phyloP scores from a whole-genome alignment of 176 grass and related monocot genomes.

The Otatea glauca region DNA sequence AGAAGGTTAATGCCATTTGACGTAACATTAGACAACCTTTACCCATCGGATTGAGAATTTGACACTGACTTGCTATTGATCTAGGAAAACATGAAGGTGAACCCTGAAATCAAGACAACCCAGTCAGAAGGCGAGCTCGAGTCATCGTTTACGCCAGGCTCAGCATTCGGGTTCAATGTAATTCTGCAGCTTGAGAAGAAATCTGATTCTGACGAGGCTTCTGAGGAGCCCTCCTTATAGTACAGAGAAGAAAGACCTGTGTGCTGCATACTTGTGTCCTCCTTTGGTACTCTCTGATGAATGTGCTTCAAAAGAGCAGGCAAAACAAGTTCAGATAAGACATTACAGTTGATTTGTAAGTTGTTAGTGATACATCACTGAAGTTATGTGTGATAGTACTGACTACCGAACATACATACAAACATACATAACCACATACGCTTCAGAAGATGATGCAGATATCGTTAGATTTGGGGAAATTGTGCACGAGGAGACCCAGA shows the following conservation, averaged over 20 bases:
- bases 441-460: slow-evolving; percentile 17
- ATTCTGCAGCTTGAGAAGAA: slow-evolving; percentile 53
- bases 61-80: slow-evolving; percentile 18
- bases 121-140: slow-evolving; percentile 65
- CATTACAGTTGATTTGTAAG: slow-evolving; percentile 11
- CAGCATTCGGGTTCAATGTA: slow-evolving; percentile 61
- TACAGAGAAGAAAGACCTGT: slow-evolving; percentile 20
- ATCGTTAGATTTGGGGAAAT: slow-evolving; percentile 25
- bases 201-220: slow-evolving; percentile 39
- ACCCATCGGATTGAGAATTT: background rate
- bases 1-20: slow-evolving; percentile 57
- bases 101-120: slow-evolving; percentile 59
- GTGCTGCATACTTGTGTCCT: background rate
- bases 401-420: slow-evolving; percentile 2
- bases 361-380: slow-evolving; percentile 38
- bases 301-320: slow-evolving; percentile 28
- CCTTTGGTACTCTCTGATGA: slow-evolving; percentile 12
- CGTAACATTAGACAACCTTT: background rate
- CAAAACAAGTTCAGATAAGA: background rate
- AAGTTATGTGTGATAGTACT: slow-evolving; percentile 31
- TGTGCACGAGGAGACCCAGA: slow-evolving; percentile 4
- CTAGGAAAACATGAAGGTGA: slow-evolving; percentile 69
- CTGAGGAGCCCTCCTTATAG: slow-evolving; percentile 18
- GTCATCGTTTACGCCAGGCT: slow-evolving; percentile 57
- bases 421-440: background rate